phyloP scores from a whole-genome alignment of 2,329 filamentous ascomycete genomes.

The Phialemoniopsis sp. region DNA sequence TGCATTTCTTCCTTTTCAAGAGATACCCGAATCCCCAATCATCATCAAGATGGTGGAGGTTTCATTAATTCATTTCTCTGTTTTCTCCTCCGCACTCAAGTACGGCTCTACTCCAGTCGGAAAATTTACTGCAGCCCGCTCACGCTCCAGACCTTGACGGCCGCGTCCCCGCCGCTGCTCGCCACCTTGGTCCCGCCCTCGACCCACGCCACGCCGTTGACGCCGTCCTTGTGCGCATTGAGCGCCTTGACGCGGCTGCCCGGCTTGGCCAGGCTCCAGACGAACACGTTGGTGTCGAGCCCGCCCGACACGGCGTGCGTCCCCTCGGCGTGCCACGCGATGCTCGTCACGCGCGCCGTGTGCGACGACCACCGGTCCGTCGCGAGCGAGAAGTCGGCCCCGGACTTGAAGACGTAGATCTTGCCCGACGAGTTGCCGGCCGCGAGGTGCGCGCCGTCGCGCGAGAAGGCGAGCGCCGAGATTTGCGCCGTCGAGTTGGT shows the following conservation, averaged over 20 bases:
- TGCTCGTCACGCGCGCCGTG: conserved; percentile 51
- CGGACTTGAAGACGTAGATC: conserved; percentile 73
- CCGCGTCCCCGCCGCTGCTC: conserved; percentile 81
- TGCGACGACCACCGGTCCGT: conserved; percentile 69
- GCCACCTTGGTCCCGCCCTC: conserved; percentile 62
- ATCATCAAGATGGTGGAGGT: too few species aligned
- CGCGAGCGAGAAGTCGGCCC: conserved; percentile 57
- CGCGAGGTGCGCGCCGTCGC: conserved; percentile 71
- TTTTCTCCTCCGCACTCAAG: too few species aligned
- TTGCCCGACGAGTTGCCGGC: conserved; percentile 82
- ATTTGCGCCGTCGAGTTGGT: conserved; percentile 67
- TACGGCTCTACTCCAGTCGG: too few species aligned
- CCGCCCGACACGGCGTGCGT: conserved; percentile 79
- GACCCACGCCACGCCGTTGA: conserved; percentile 80
- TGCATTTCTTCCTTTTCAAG: too few species aligned
- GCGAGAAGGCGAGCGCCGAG: conserved; percentile 79
- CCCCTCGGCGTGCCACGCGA: conserved; percentile 73
- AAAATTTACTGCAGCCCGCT: conserved; percentile 46
- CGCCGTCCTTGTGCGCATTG: conserved; percentile 95
- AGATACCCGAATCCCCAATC: too few species aligned
- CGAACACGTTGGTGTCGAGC: conserved; percentile 86
- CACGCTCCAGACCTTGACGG: conserved; percentile 84
- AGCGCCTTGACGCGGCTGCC: conserved; percentile 78
- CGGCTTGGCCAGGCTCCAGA: conserved; percentile 84
- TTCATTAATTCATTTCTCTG: too few species aligned